These are phyloP conservation scores for Ustulina deusta DNA, from an alignment of 2,329 filamentous ascomycete genomes.

Conservation along the genomic window DNA sequence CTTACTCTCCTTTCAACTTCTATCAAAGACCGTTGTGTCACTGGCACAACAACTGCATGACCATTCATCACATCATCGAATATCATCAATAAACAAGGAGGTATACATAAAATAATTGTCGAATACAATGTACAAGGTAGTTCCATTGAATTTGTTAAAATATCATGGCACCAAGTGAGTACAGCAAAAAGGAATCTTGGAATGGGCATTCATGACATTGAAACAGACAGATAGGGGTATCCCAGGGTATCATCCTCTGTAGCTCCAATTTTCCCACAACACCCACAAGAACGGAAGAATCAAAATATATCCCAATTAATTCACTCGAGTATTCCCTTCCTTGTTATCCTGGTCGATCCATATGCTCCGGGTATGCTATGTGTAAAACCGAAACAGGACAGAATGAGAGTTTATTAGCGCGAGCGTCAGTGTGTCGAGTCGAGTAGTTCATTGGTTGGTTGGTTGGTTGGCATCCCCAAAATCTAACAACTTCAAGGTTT, in stretches of 20 bases:
- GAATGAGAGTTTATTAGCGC: background rate
- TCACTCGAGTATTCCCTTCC: background rate
- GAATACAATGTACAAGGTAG: background rate
- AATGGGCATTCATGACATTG: background rate
- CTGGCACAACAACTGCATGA: background rate
- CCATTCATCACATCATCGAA: background rate
- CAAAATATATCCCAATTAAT: constrained; percentile 1
- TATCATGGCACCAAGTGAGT: background rate
- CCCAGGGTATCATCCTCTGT: constrained; percentile 29
- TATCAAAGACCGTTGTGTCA: background rate
- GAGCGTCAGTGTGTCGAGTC: background rate
- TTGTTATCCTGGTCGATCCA: background rate
- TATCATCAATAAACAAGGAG: background rate
- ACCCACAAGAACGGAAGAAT: constrained; percentile 10
- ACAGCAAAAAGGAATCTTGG: background rate
- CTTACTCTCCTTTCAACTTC: background rate
- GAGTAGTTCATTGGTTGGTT: background rate
- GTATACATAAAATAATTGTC: background rate
- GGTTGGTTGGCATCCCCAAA: background rate
- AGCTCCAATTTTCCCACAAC: constrained; percentile 12
- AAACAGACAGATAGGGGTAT: constrained; percentile 4
- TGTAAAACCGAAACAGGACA: background rate
- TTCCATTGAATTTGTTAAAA: background rate
- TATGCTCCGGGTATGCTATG: constrained; percentile 18
- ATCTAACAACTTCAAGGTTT: background rate